phyloP scores from a whole-genome alignment of 345 rosid species.

The Rhodamnia rubescens region DNA sequence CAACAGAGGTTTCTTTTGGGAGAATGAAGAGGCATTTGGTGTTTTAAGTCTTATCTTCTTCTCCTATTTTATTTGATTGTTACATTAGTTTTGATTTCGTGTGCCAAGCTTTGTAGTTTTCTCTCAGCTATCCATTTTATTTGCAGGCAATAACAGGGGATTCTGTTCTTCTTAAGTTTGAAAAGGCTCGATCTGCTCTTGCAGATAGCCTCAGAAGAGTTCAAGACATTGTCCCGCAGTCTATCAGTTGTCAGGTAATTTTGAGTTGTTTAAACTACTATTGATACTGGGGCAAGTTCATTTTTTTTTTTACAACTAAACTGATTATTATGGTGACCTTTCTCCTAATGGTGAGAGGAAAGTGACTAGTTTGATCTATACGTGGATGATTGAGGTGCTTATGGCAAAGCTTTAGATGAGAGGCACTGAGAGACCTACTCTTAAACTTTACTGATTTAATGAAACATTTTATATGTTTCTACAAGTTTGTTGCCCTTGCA shows the following conservation, averaged over 20 bases:
- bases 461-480: neutral
- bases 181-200: conserved; percentile 64
- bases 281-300: neutral
- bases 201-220: conserved; percentile 80
- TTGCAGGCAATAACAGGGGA: conserved; percentile 92
- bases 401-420: neutral
- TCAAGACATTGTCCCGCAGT: conserved; percentile 85
- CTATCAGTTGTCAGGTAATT: conserved; percentile 76
- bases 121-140: neutral
- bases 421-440: neutral
- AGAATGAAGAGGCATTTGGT: neutral
- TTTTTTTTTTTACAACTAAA: neutral
- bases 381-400: neutral
- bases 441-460: neutral
- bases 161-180: conserved; percentile 79
- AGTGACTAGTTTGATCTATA: neutral
- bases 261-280: neutral
- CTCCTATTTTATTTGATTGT: neutral
- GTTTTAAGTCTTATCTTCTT: neutral
- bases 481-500: neutral
- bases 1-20: neutral
- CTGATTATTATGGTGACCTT: neutral
- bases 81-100: neutral
- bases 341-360: neutral
- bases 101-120: neutral